These are phyloP conservation scores for Saccharomycopsis javanensis DNA, from an alignment of 805 yeast genomes.

Conservation along the genomic window DNA sequence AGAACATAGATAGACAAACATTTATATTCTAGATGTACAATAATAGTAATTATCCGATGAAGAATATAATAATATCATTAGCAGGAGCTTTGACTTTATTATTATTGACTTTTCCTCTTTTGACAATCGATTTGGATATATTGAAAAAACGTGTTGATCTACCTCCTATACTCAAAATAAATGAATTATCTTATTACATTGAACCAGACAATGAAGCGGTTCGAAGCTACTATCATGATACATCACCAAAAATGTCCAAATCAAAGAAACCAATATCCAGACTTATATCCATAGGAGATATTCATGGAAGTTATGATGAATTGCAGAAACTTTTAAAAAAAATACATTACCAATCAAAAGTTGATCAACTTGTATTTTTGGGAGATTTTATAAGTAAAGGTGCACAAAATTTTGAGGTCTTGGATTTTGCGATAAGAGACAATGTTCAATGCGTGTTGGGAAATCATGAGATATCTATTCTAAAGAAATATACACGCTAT, in stretches of 20 bases:
- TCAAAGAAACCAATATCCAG: conserved; percentile 26
- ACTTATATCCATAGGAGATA: conserved; percentile 70
- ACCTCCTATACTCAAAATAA: neutral
- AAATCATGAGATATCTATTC: conserved; percentile 72
- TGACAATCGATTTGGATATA: neutral
- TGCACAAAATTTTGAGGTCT: conserved; percentile 56
- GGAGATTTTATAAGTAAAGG: conserved; percentile 85
- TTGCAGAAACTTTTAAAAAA: conserved; percentile 44
- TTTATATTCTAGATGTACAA: too few species aligned
- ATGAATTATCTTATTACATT: neutral
- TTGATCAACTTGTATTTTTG: conserved; percentile 55
- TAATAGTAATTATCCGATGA: too few species aligned
- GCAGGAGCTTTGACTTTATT: neutral
- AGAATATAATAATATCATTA: neutral
- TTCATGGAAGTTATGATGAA: conserved; percentile 68
- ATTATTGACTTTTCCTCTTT: neutral
- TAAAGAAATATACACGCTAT: conserved; percentile 53
- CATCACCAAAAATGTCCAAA: neutral
- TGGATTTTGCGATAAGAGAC: conserved; percentile 52
- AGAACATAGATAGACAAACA: too few species aligned
- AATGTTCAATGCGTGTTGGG: conserved; percentile 72
- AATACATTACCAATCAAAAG: conserved; percentile 34
- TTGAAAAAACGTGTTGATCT: neutral
- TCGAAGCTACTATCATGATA: neutral
- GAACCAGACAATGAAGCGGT: neutral